Percentiles rank a stretch among this genome's conserved stretches.
Conservation (phyloP, 2,329 filamentous ascomycete genomes). For the Metarhizium guizhouense region DNA sequence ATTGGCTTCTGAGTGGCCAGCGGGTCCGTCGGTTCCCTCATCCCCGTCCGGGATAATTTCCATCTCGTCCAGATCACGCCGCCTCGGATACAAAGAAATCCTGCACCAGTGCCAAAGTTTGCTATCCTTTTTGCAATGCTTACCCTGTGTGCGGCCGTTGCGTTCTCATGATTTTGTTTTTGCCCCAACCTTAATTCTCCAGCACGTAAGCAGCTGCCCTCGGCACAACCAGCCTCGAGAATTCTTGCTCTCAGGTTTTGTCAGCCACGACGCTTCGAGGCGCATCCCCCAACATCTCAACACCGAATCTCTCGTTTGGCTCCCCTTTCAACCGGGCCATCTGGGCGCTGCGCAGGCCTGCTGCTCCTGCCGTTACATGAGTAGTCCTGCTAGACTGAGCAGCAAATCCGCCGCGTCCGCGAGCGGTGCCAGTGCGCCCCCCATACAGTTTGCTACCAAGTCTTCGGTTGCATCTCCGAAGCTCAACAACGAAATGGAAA, state of each 20-base stretch:
- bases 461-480: conserved; percentile 42
- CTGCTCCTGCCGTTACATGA: conserved; percentile 24
- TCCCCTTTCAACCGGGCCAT: neutral
- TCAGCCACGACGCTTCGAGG: neutral
- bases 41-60: neutral
- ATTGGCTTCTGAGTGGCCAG: neutral
- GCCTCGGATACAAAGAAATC: neutral
- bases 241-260: neutral
- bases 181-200: neutral
- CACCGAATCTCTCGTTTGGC: neutral
- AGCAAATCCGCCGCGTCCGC: conserved; percentile 22
- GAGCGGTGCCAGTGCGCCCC: conserved; percentile 12
- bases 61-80: neutral
- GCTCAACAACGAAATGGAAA: conserved; percentile 48
- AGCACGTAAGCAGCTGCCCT: neutral
- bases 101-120: neutral
- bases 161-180: neutral
- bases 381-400: conserved; percentile 27
- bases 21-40: neutral
- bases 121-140: neutral
- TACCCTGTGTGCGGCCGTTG: neutral
- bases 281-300: neutral
- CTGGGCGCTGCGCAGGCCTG: neutral
- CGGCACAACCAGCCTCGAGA: neutral
- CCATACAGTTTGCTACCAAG: conserved; percentile 48